Base-by-base conservation (phyloP, 1,139 yeast genomes). In the Magnusiomyces tetraspermus region DNA sequence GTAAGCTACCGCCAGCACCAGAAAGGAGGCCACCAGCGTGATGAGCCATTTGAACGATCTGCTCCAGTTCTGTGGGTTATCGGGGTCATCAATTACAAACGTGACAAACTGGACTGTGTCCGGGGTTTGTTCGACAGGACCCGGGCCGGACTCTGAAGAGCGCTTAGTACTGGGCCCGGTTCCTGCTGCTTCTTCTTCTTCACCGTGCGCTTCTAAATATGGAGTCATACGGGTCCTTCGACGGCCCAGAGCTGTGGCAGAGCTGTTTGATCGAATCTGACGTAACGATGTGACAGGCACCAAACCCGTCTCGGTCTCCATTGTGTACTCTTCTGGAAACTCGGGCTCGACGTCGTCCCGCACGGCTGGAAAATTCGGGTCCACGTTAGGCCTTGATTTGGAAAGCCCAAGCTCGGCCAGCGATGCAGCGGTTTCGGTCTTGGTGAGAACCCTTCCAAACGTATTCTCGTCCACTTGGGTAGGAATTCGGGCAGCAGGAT, bases 281-380 rank as follows among this genome's bases (percentile, higher is more conserved):
- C 79, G 85, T 61, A 88, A 73, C 0, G 95, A 83, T 46, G 79
- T 73, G 2, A 83, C 85, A 1, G 88, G 90, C 8, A 88, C 96
- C 53, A 88, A 74, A 58, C 96, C 96, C 3, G 96, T 85, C 51
- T 77, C 76, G 0, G 96, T 88, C 72, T 88, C 96, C 65, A 88
- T 61, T 6, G 89, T 84, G 67, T 85, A 88, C 67, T 88, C 96
- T 72, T 88, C 96, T 15, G 96, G 96, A 74, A 88, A 88, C 47
- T 87, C 83, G 5, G 90, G 82, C 57, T 76, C 72, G 50, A 74
- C 75, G 2, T 48, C 45, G 22, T 51, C 45, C 21, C 61, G 51
- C 13, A 62, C 50, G n/a, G 56, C 53, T 13, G 94, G 90, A 52
- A 79, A 78, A 60, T 78, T 81, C 49, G 78, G 67, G 58, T 80